Percentiles rank a stretch among this genome's conserved stretches.
These are phyloP conservation scores for Entomortierella parvispora DNA, from an alignment of 192 early-diverging fungal species.

Conservation along the genomic window DNA sequence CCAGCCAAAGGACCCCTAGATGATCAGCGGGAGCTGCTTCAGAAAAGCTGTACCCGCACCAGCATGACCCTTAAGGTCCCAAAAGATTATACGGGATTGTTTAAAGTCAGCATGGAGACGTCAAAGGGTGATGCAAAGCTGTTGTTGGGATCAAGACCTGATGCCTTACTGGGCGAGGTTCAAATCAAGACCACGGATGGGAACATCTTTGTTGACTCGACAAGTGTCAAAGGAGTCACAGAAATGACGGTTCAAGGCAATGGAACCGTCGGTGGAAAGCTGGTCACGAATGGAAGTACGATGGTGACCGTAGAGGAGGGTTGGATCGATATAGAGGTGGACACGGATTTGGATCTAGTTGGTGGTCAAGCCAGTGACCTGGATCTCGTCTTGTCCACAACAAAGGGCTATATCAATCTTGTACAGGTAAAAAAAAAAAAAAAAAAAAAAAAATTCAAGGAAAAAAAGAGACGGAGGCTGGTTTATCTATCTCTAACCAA, in stretches of 20 bases:
- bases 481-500: too few species aligned
- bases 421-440: slow-evolving; percentile 1
- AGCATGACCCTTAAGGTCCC: too few species aligned
- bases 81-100: too few species aligned
- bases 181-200: not conserved
- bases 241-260: not conserved
- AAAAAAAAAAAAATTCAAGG: not conserved
- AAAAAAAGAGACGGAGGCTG: too few species aligned
- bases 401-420: slow-evolving; percentile 5
- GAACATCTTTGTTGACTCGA: not conserved
- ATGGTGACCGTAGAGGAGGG: not conserved
- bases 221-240: too few species aligned
- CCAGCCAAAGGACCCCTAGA: too few species aligned
- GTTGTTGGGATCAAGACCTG: too few species aligned
- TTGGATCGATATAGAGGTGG: too few species aligned
- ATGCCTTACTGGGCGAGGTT: not conserved
- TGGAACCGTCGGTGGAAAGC: not conserved
- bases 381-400: not conserved
- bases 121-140: too few species aligned
- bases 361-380: not conserved
- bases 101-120: too few species aligned
- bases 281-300: slow-evolving; percentile 1
- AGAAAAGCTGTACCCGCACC: too few species aligned
- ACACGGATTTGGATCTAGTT: not conserved
- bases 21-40: too few species aligned